Evolutionary conservation across 1,284 basidiomycete species (phyloP).

Genomic region (Ustilago lituana): DNA sequence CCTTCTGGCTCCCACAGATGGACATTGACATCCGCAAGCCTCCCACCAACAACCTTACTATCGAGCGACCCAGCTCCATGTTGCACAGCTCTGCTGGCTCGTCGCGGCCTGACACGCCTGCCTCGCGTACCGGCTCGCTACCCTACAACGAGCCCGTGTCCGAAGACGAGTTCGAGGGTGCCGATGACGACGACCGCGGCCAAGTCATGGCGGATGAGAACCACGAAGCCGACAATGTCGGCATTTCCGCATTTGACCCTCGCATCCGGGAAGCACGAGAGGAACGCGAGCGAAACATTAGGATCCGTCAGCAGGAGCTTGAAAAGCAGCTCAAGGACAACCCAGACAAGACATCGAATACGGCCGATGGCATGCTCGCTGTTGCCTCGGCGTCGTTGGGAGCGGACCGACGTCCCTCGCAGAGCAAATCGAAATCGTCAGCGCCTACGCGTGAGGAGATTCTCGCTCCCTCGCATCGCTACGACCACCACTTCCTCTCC

Average conservation of each 20-base stretch:
- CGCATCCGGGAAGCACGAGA: slow-evolving; percentile 60
- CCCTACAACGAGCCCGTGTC: slow-evolving; percentile 64
- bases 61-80: slow-evolving; percentile 57
- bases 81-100: slow-evolving; percentile 39
- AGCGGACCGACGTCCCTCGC: slow-evolving; percentile 20
- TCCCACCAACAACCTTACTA: slow-evolving; percentile 53
- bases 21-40: slow-evolving; percentile 72
- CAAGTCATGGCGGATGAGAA: slow-evolving; percentile 54
- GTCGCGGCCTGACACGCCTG: slow-evolving; percentile 57
- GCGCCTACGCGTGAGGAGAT: slow-evolving; percentile 59
- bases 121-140: slow-evolving; percentile 23
- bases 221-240: slow-evolving; percentile 62
- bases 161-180: slow-evolving; percentile 66
- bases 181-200: slow-evolving; percentile 53
- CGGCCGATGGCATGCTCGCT: slow-evolving; percentile 44
- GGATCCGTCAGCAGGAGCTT: slow-evolving; percentile 58
- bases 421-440: slow-evolving; percentile 18
- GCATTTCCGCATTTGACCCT: slow-evolving; percentile 61
- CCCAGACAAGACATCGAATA: slow-evolving; percentile 44
- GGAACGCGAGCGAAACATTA: slow-evolving; percentile 64
- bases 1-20: slow-evolving; percentile 94
- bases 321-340: slow-evolving; percentile 54
- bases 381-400: slow-evolving; percentile 38
- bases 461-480: slow-evolving; percentile 59
- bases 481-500: slow-evolving; percentile 64